Evolutionary conservation across 805 yeast genomes (phyloP).

Genomic region (Metschnikowia amazonensis): DNA sequence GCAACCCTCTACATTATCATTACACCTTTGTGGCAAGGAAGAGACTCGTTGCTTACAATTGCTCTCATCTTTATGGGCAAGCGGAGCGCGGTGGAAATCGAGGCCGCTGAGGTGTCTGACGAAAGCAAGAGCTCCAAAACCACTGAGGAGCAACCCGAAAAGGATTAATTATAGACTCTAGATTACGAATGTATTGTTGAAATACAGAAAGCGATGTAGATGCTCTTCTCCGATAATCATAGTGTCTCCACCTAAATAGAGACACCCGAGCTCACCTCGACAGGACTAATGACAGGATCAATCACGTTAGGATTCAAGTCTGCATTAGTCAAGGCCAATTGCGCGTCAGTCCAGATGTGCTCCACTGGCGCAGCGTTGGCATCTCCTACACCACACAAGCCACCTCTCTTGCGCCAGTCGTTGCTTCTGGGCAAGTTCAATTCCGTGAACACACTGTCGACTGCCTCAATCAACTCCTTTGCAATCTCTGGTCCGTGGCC

Average conservation of each 20-base stretch:
- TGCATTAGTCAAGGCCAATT: slow-evolving; percentile 57
- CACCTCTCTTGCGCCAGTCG: slow-evolving; percentile 80
- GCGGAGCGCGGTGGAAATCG: neutral
- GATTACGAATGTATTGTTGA: neutral
- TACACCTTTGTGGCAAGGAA: slow-evolving; percentile 35
- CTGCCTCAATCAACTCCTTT: slow-evolving; percentile 70
- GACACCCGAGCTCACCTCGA: slow-evolving; percentile 72
- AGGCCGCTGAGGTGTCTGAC: slow-evolving; percentile 1
- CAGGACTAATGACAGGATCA: slow-evolving; percentile 57
- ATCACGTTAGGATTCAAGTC: slow-evolving; percentile 66
- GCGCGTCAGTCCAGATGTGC: slow-evolving; percentile 87
- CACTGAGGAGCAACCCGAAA: neutral
- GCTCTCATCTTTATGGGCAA: slow-evolving; percentile 2
- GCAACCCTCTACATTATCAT: slow-evolving; percentile 35
- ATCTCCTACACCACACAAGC: slow-evolving; percentile 87
- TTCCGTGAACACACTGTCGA: slow-evolving; percentile 76
- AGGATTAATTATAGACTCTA: neutral
- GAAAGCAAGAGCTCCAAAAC: neutral
- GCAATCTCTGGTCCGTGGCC: slow-evolving; percentile 81
- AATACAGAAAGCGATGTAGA: too few relatives aligned
- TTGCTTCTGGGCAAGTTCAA: slow-evolving; percentile 68
- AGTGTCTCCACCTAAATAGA: slow-evolving; percentile 3
- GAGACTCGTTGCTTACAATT: slow-evolving; percentile 12
- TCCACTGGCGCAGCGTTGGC: slow-evolving; percentile 40
- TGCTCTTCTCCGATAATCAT: too few relatives aligned